A percentile compares a stretch with the other conserved stretches of the same genome.
These are phyloP conservation scores for Corinectria fuckeliana DNA, from an alignment of 2,329 filamentous ascomycete genomes.

Conservation along the genomic window DNA sequence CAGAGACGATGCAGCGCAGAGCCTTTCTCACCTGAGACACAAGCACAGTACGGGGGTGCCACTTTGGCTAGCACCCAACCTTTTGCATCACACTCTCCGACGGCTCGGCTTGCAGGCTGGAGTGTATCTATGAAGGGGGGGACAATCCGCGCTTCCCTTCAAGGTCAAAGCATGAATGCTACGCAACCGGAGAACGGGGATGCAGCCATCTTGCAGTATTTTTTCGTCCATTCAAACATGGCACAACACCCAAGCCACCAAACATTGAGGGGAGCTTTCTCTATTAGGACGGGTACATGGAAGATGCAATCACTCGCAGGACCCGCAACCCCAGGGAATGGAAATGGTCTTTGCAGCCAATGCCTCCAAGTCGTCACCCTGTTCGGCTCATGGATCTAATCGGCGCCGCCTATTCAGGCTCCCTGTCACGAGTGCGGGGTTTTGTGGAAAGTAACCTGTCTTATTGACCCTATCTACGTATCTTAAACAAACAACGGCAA, in stretches of 20 bases:
- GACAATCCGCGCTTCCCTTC: background rate
- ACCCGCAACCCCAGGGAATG: background rate
- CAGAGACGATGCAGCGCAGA: background rate
- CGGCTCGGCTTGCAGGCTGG: background rate
- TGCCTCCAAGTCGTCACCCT: background rate
- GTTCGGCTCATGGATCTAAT: background rate
- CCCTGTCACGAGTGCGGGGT: background rate
- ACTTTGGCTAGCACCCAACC: background rate
- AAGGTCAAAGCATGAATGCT: background rate
- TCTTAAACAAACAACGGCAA: background rate
- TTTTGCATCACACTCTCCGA: too few species aligned
- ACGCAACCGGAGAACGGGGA: background rate
- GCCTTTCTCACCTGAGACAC: background rate
- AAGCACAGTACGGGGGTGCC: background rate
- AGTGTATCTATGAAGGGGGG: background rate
- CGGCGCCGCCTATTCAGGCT: background rate
- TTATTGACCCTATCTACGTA: background rate
- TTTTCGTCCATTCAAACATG: background rate
- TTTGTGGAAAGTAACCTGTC: background rate
- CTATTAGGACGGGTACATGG: background rate
- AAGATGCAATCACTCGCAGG: background rate
- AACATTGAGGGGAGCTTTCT: too few species aligned
- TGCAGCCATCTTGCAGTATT: background rate
- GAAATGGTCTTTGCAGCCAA: background rate
- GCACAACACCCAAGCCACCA: background rate